Conservation (phyloP, 371 early-diverging fungal genomes). For the Sporodiniella umbellata region DNA sequence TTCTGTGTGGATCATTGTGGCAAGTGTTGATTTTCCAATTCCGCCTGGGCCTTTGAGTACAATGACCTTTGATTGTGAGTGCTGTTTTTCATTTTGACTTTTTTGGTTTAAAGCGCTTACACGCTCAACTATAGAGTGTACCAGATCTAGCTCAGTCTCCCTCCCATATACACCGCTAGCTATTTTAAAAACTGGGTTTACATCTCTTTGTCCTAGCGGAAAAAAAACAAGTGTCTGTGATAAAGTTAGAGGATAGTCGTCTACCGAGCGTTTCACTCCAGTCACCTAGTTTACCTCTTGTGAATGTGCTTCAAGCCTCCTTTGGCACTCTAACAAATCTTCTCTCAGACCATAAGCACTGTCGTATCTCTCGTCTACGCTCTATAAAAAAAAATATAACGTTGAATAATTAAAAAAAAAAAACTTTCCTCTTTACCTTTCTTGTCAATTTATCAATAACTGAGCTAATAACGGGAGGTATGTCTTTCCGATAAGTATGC, state of each 20-base stretch:
- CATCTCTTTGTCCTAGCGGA: constrained; percentile 35
- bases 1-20: constrained; percentile 26
- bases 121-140: constrained; percentile 23
- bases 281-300: constrained; percentile 12
- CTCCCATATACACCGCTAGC: constrained; percentile 34
- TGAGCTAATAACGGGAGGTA: constrained; percentile 47
- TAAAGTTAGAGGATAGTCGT: background rate
- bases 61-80: constrained; percentile 12
- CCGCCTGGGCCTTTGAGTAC: constrained; percentile 42
- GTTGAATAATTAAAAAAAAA: background rate
- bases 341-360: constrained; percentile 54
- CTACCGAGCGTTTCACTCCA: too few relatives aligned
- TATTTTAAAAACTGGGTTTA: constrained; percentile 43
- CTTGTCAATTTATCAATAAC: constrained; percentile 58
- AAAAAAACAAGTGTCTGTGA: constrained; percentile 30
- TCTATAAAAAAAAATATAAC: constrained; percentile 17
- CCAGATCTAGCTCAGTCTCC: constrained; percentile 32
- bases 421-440: constrained; percentile 31
- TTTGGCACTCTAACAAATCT: constrained; percentile 48
- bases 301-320: constrained; percentile 19
- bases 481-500: constrained; percentile 43
- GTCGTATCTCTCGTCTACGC: constrained; percentile 54
- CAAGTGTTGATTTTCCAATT: constrained; percentile 40
- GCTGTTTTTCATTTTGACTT: constrained; percentile 12
- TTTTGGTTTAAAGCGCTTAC: constrained; percentile 18